phyloP scores from a whole-genome alignment of 768 basidiomycete species.

The Termitomyces sp. region DNA sequence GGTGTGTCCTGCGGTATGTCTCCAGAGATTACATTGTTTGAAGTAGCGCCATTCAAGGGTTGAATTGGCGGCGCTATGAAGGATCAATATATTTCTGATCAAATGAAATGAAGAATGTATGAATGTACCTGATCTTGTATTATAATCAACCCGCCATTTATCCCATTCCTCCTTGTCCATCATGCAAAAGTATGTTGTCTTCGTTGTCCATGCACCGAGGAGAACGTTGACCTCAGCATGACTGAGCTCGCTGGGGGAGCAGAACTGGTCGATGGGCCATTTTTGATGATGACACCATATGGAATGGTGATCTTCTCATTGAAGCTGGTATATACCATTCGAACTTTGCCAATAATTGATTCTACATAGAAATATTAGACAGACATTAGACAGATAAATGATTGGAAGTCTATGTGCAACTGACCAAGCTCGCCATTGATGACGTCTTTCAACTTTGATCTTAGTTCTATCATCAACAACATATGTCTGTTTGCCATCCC shows the following conservation, averaged over 20 bases:
- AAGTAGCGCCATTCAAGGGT: no score
- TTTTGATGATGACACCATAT: background rate
- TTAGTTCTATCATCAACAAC: background rate
- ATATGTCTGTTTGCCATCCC: background rate
- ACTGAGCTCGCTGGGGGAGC: background rate
- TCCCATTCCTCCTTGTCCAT: background rate
- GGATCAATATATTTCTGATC: background rate
- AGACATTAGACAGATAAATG: background rate
- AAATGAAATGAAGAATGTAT: background rate
- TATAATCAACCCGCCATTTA: background rate
- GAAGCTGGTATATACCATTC: background rate
- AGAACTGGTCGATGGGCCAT: background rate
- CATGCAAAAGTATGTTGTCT: background rate
- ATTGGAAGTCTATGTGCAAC: background rate
- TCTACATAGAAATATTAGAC: background rate
- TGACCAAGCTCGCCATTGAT: background rate
- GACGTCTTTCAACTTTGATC: background rate
- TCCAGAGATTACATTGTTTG: no score
- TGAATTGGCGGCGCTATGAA: no score
- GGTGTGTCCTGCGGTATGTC: no score
- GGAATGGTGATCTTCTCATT: background rate
- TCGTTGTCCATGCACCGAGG: background rate
- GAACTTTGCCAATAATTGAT: background rate
- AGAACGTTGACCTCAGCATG: background rate
- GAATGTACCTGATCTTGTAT: background rate